These are phyloP conservation scores for Taphrina betulina DNA, from an alignment of 1,139 yeast genomes.

Conservation along the genomic window DNA sequence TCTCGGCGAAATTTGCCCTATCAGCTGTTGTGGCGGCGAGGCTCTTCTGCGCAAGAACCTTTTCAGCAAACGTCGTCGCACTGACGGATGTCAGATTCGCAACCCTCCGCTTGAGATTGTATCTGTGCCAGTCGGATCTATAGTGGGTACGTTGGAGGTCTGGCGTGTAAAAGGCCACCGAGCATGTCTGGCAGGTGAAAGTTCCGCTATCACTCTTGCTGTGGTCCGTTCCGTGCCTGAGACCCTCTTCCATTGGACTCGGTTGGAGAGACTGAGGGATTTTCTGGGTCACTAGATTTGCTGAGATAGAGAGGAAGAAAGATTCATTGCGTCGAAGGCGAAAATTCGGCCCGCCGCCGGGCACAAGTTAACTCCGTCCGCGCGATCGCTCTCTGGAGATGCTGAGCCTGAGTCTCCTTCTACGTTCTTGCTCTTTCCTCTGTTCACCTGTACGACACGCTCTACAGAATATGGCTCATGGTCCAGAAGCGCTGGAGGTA, in stretches of 20 bases:
- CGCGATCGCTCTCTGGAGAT: too few species aligned
- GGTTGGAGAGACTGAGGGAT: background rate
- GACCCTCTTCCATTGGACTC: slow-evolving; percentile 14
- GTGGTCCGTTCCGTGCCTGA: slow-evolving; percentile 12
- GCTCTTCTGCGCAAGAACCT: slow-evolving; percentile 52
- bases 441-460: too few species aligned
- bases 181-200: slow-evolving; percentile 82
- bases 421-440: too few species aligned
- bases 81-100: slow-evolving; percentile 78
- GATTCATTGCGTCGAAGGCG: too few species aligned
- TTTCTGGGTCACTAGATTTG: too few species aligned
- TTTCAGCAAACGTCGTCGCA: slow-evolving; percentile 79
- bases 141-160: slow-evolving; percentile 84
- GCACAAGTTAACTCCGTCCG: too few species aligned
- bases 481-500: slow-evolving; percentile 7
- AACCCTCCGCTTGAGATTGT: slow-evolving; percentile 86
- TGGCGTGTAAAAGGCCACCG: slow-evolving; percentile 70
- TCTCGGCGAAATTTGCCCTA: slow-evolving; percentile 35
- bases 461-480: too few species aligned
- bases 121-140: slow-evolving; percentile 96
- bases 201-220: slow-evolving; percentile 14
- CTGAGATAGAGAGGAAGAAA: too few species aligned
- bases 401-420: too few species aligned
- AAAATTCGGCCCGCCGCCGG: too few species aligned
- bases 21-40: slow-evolving; percentile 47